Evolutionary conservation across 2,329 filamentous ascomycete species (phyloP), one percentile per base, ranked within the genome.

Genomic region (Pyrenophora graminea): DNA sequence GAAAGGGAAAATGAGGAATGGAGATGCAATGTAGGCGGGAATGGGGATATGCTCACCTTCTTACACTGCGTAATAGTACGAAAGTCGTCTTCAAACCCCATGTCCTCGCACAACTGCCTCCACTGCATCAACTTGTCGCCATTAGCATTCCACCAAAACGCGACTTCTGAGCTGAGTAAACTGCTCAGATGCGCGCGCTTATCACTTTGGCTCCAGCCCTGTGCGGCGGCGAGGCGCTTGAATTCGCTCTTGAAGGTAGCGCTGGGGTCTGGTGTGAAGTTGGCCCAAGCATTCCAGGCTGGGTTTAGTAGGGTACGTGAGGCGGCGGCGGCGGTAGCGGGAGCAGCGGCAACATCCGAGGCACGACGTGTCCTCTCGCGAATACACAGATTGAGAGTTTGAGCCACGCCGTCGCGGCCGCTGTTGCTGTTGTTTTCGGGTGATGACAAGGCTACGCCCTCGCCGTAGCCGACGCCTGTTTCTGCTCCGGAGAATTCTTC

Each of bases 21-120:
- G 15, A n/a, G 15, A 15, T 15, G 15, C 15, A 15, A 15, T 15
- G 15, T 15, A 15, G 15, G 15, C 15, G 15, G 15, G 15, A 15
- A 15, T 15, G 15, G 15, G 15, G 15, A 15, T 15, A 15, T 15
- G 15, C 15, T 30, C 39, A 68, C 67, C 59, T 64, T 68, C 48
- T 56, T 64, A 43, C 65, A 70, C 41, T 68, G 45, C 2, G 51
- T 66, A 36, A 71, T 56, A 0, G 66, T 63, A 0, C 17, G 31
- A 0, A 61, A 61, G 1, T 58, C 51, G 3, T 56, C 42, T 6
- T 54, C 44, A 10, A 70, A 52, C 19, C 56, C 59, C 17, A 67
- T 51, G 15, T 69, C 61, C 3, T 43, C 32, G 40, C 69, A 71
- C 3, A 71, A 47, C 12, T 62, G 49, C 40, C 68, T 64, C 59